phyloP scores from a whole-genome alignment of 495 filamentous ascomycete genomes.

The Symbiotaphrina buchneri region DNA sequence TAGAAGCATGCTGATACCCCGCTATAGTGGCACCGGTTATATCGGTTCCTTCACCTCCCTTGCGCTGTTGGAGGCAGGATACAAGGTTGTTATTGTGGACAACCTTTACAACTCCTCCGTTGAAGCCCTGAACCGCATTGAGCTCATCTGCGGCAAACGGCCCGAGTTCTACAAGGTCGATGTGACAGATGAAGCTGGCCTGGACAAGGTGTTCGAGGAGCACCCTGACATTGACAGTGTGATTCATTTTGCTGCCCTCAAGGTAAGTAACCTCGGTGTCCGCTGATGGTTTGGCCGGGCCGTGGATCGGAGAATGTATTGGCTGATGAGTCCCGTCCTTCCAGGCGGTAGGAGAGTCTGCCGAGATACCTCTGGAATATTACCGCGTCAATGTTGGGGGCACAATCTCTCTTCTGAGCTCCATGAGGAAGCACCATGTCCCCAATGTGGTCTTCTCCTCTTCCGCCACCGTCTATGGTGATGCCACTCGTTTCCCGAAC shows the following conservation, averaged over 20 bases:
- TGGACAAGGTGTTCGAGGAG: slow-evolving; percentile 73
- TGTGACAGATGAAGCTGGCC: slow-evolving; percentile 59
- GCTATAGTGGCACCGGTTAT: slow-evolving; percentile 77
- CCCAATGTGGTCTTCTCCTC: slow-evolving; percentile 95
- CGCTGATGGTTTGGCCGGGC: no score
- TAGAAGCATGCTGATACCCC: slow-evolving; percentile 2
- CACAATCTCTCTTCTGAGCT: slow-evolving; percentile 65
- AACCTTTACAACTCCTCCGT: slow-evolving; percentile 88
- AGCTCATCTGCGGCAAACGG: slow-evolving; percentile 76
- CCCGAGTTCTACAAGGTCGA: slow-evolving; percentile 72
- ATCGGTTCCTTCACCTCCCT: slow-evolving; percentile 95
- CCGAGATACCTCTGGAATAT: slow-evolving; percentile 91
- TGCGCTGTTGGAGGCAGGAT: slow-evolving; percentile 76
- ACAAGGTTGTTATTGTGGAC: slow-evolving; percentile 90
- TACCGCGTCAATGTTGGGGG: slow-evolving; percentile 93
- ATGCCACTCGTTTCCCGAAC: slow-evolving; percentile 84
- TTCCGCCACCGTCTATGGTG: slow-evolving; percentile 91
- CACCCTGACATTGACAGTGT: slow-evolving; percentile 92
- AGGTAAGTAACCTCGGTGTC: slow-evolving; percentile 34
- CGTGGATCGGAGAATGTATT: slow-evolving; percentile 1
- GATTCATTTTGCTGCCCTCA: slow-evolving; percentile 94
- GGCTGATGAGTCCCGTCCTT: slow-evolving; percentile 1
- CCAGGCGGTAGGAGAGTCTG: slow-evolving; percentile 88
- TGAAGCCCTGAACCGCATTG: slow-evolving; percentile 78
- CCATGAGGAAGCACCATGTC: slow-evolving; percentile 76